Evolutionary conservation across 257 asterid species (phyloP).

Genomic region (Fraxinus excelsior): DNA sequence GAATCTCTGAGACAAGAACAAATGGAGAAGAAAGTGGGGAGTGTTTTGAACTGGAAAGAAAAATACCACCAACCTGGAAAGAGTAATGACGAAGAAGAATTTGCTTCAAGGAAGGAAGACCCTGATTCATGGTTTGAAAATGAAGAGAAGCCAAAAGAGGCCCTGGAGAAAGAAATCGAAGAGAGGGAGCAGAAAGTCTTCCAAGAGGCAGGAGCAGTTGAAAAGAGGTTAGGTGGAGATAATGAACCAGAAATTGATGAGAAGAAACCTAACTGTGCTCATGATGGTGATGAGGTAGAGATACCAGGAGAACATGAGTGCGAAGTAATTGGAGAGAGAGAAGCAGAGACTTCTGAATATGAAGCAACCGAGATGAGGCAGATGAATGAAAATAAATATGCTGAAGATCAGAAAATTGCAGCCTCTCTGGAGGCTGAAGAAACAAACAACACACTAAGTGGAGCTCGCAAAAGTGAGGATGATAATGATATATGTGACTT

Average conservation of each 20-base stretch:
- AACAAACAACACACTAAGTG: conserved; percentile 23
- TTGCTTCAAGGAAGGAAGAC: conserved; percentile 31
- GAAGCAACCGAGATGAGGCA: conserved; percentile 31
- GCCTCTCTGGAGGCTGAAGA: conserved; percentile 32
- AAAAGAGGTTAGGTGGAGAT: conserved; percentile 28
- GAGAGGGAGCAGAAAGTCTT: conserved; percentile 24
- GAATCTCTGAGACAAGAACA: conserved; percentile 34
- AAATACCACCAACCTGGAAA: conserved; percentile 26
- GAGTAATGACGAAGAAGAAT: conserved; percentile 33
- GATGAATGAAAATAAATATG: conserved; percentile 31
- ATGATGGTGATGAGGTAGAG: conserved; percentile 35
- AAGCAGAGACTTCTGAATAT: conserved; percentile 22
- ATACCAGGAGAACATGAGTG: conserved; percentile 31
- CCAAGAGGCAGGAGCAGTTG: conserved; percentile 30
- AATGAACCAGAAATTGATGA: conserved; percentile 37
- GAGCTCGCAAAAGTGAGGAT: conserved; percentile 32
- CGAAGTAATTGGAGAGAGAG: conserved; percentile 31
- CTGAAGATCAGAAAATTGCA: conserved; percentile 33
- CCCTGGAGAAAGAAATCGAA: conserved; percentile 28
- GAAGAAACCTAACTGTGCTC: conserved; percentile 25
- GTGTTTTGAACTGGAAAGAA: conserved; percentile 31
- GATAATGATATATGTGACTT: conserved; percentile 29
- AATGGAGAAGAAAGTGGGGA: conserved; percentile 23
- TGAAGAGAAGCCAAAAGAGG: conserved; percentile 36
- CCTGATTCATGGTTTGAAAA: conserved; percentile 29